Conservation (phyloP, 345 rosid genomes). For the Populus alba region DNA sequence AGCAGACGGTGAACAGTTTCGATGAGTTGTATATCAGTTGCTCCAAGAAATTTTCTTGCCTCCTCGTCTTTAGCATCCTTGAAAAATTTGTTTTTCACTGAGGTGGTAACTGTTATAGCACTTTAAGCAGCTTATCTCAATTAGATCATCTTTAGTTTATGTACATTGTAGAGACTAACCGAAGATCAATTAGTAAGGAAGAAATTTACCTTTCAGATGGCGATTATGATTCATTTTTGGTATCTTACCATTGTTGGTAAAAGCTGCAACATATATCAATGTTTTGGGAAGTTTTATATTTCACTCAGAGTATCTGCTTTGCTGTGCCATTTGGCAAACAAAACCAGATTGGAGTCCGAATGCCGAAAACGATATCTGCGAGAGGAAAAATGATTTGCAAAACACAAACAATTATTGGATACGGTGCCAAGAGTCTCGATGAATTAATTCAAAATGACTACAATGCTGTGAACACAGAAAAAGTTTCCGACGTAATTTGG, state of each 20-base stretch:
- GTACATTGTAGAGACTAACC: background rate
- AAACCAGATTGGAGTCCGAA: too few relatives aligned
- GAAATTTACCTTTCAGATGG: background rate
- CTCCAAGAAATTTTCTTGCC: background rate
- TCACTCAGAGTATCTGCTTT: background rate
- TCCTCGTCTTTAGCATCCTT: background rate
- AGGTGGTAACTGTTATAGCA: constrained; percentile 1
- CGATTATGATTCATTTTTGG: background rate
- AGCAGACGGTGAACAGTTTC: constrained; percentile 23
- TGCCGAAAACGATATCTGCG: too few relatives aligned
- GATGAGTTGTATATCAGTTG: background rate
- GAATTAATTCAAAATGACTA: too few relatives aligned
- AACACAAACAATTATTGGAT: too few relatives aligned
- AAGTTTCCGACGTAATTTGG: too few relatives aligned
- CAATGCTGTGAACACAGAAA: too few relatives aligned
- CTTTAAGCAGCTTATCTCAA: background rate
- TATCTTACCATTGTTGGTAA: background rate
- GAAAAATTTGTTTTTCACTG: background rate
- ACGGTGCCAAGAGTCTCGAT: too few relatives aligned
- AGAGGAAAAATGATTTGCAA: too few relatives aligned
- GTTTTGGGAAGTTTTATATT: too few relatives aligned
- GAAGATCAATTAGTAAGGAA: background rate
- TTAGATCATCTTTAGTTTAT: background rate
- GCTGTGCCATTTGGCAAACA: too few relatives aligned
- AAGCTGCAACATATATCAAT: background rate